Evolutionary conservation across 148 eudicot species (phyloP).

Genomic region (Fagopyrum esculentum): DNA sequence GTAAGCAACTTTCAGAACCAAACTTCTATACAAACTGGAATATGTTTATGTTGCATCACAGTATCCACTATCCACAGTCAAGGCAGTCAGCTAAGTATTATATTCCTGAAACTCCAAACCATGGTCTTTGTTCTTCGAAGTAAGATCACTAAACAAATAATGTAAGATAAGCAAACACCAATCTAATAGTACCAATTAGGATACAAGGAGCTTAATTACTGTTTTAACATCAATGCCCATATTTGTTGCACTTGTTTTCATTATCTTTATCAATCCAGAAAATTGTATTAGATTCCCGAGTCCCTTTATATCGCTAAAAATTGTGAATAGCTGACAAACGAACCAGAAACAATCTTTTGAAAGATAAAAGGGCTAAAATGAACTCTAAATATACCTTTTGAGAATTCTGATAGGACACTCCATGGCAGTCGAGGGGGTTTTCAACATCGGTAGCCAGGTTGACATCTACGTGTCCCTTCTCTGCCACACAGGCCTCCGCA

Average conservation of each 20-base stretch:
- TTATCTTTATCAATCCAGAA: background rate
- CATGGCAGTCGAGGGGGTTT: background rate
- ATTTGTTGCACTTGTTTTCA: background rate
- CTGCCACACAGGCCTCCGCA: conserved; percentile 61
- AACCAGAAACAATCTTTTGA: background rate
- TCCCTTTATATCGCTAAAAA: background rate
- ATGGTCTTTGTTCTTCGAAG: background rate
- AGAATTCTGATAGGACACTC: background rate
- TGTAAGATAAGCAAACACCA: background rate
- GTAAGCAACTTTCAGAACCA: background rate
- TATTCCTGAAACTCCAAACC: background rate
- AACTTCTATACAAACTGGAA: no score
- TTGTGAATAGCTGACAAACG: background rate
- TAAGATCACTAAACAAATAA: background rate
- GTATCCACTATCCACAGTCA: no score
- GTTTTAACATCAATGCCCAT: background rate
- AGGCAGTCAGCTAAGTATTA: no score
- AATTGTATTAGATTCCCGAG: background rate
- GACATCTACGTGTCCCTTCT: conserved; percentile 44
- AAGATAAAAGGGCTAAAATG: background rate
- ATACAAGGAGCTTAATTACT: background rate
- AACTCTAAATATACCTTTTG: background rate
- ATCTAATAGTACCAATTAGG: background rate
- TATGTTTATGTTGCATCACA: no score
- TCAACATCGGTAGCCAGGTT: conserved; percentile 24